Evolutionary conservation across 2,329 filamentous ascomycete genomes (phyloP).

Genomic region (Cercospora canescens): DNA sequence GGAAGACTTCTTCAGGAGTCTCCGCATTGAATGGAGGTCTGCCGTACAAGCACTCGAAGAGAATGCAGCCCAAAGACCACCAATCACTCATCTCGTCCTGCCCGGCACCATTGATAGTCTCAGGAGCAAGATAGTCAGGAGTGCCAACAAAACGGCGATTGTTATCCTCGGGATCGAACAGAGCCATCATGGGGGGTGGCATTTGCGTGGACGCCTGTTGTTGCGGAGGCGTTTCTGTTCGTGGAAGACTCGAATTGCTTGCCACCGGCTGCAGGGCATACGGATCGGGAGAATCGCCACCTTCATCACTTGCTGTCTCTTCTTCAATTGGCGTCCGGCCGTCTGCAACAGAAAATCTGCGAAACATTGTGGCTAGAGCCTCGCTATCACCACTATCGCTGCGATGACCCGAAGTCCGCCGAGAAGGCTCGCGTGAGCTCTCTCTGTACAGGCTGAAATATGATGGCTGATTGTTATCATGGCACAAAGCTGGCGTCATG

Average conservation of each 20-base stretch:
- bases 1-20: slow-evolving; percentile 90
- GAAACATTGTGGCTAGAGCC: slow-evolving; percentile 76
- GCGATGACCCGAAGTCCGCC: slow-evolving; percentile 73
- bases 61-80: slow-evolving; percentile 99
- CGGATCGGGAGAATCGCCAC: slow-evolving; percentile 72
- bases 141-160: slow-evolving; percentile 94
- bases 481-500: slow-evolving; percentile 72
- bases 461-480: slow-evolving; percentile 71
- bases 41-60: slow-evolving; percentile 94
- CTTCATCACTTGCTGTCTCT: slow-evolving; percentile 67
- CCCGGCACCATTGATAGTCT: slow-evolving; percentile 91
- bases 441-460: slow-evolving; percentile 81
- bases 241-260: slow-evolving; percentile 47
- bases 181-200: slow-evolving; percentile 84
- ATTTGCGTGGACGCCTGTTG: slow-evolving; percentile 65
- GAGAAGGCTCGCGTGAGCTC: slow-evolving; percentile 57
- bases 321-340: slow-evolving; percentile 71
- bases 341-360: slow-evolving; percentile 61
- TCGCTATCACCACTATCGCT: slow-evolving; percentile 95
- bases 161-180: slow-evolving; percentile 94
- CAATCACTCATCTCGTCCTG: slow-evolving; percentile 99
- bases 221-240: slow-evolving; percentile 58
- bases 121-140: slow-evolving; percentile 93
- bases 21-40: slow-evolving; percentile 89
- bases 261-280: slow-evolving; percentile 62